phyloP scores from a whole-genome alignment of 2,329 filamentous ascomycete genomes.

The Aspergillaceae sp. region DNA sequence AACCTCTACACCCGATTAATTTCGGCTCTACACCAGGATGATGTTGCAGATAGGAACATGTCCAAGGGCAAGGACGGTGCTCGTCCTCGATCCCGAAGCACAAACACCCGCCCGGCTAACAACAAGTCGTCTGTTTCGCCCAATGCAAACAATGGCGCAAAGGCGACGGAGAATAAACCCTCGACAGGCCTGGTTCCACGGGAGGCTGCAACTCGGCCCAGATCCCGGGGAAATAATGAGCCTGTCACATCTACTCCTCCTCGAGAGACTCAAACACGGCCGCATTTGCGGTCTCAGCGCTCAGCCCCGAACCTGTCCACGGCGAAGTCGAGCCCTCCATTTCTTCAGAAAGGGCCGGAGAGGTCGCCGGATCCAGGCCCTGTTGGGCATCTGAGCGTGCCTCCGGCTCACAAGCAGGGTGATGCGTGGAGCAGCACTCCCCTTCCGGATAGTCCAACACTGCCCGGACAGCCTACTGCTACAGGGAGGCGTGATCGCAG shows the following conservation, averaged over 20 bases:
- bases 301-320: conserved; percentile 25
- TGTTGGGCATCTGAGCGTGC: conserved; percentile 21
- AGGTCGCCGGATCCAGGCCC: conserved; percentile 1
- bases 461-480: conserved; percentile 9
- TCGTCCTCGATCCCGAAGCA: conserved; percentile 14
- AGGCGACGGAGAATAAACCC: too few species aligned
- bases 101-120: conserved; percentile 8
- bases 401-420: conserved; percentile 25
- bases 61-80: conserved; percentile 13
- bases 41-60: conserved; percentile 36
- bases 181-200: too few species aligned
- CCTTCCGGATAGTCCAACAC: conserved; percentile 27
- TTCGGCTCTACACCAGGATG: conserved; percentile 33
- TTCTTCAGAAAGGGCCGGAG: too few species aligned
- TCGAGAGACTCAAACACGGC: conserved; percentile 2
- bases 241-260: conserved; percentile 1
- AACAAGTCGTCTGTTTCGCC: too few species aligned
- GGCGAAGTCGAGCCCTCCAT: conserved; percentile 6
- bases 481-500: too few species aligned
- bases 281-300: conserved; percentile 18
- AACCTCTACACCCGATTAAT: conserved; percentile 22
- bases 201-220: background rate
- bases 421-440: conserved; percentile 24
- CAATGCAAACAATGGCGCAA: too few species aligned
- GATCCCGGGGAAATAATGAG: conserved; percentile 1